These are phyloP conservation scores for Torulaspora microellipsoides DNA, from an alignment of 805 yeast species.

Conservation along the genomic window DNA sequence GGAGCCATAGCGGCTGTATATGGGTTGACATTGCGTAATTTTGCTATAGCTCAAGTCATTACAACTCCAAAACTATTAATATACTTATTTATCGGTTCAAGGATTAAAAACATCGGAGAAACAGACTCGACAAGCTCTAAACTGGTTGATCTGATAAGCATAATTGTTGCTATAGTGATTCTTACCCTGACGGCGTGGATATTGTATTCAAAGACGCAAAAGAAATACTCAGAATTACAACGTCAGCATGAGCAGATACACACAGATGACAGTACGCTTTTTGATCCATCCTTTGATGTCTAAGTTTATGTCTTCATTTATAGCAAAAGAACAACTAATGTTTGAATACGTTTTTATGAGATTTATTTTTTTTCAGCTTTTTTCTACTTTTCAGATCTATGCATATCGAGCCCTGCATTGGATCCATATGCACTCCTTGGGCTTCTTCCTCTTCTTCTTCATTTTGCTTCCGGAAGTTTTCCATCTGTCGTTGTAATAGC, in stretches of 20 bases:
- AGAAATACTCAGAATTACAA: conserved; percentile 34
- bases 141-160: conserved; percentile 58
- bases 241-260: conserved; percentile 13
- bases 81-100: conserved; percentile 72
- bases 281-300: conserved; percentile 18
- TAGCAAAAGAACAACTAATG: not conserved
- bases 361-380: conserved; percentile 4
- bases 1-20: conserved; percentile 91
- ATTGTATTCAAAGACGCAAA: conserved; percentile 52
- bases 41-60: conserved; percentile 63
- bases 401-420: not conserved
- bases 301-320: conserved; percentile 1
- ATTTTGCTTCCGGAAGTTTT: conserved; percentile 17
- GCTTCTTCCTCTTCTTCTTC: conserved; percentile 5
- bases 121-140: conserved; percentile 46
- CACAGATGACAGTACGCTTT: conserved; percentile 2
- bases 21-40: conserved; percentile 57
- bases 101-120: conserved; percentile 65
- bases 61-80: conserved; percentile 81
- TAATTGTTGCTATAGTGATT: conserved; percentile 51
- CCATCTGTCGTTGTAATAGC: conserved; percentile 51
- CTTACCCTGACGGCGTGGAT: conserved; percentile 60
- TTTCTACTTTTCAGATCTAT: conserved; percentile 1
- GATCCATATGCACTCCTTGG: not conserved
- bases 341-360: conserved; percentile 12